phyloP scores from a whole-genome alignment of 2,329 filamentous ascomycete genomes.

The Neonectria coccinea region DNA sequence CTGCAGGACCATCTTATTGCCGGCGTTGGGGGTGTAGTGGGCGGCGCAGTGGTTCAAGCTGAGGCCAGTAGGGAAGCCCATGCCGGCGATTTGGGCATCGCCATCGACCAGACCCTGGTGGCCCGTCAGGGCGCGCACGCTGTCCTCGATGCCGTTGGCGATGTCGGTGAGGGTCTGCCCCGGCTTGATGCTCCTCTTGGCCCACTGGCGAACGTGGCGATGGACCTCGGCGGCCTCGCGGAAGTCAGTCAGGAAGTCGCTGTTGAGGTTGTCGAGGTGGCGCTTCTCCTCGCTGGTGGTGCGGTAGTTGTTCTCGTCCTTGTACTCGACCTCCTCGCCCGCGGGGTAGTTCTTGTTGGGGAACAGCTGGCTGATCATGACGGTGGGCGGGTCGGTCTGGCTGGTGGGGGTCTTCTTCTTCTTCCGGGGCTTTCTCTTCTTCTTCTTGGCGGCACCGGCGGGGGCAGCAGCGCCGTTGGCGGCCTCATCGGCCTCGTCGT shows the following conservation, averaged over 20 bases:
- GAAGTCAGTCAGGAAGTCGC: slow-evolving; percentile 83
- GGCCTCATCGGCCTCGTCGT: slow-evolving; percentile 62
- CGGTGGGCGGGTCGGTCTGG: slow-evolving; percentile 80
- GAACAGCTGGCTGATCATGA: slow-evolving; percentile 79
- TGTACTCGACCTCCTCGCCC: slow-evolving; percentile 83
- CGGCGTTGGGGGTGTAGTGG: slow-evolving; percentile 88
- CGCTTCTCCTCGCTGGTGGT: slow-evolving; percentile 88
- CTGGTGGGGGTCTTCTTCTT: slow-evolving; percentile 81
- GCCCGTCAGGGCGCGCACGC: slow-evolving; percentile 80
- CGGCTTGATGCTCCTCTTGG: slow-evolving; percentile 82
- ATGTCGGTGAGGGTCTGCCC: slow-evolving; percentile 85
- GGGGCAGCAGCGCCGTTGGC: slow-evolving; percentile 51
- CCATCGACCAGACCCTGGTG: slow-evolving; percentile 82
- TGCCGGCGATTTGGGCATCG: slow-evolving; percentile 80
- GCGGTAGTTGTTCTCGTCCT: slow-evolving; percentile 79
- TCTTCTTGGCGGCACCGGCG: slow-evolving; percentile 59
- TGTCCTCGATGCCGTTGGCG: slow-evolving; percentile 87
- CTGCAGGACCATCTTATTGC: slow-evolving; percentile 81
- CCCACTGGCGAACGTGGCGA: slow-evolving; percentile 86
- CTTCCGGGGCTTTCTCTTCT: slow-evolving; percentile 88
- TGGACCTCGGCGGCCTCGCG: slow-evolving; percentile 90
- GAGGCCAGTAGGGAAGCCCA: slow-evolving; percentile 88
- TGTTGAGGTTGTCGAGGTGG: slow-evolving; percentile 83
- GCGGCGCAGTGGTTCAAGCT: slow-evolving; percentile 88
- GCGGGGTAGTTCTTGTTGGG: slow-evolving; percentile 78